A percentile compares a stretch with the other conserved stretches of the same genome.
Conservation (phyloP, 2,329 filamentous ascomycete species). For the Xylariales sp. region DNA sequence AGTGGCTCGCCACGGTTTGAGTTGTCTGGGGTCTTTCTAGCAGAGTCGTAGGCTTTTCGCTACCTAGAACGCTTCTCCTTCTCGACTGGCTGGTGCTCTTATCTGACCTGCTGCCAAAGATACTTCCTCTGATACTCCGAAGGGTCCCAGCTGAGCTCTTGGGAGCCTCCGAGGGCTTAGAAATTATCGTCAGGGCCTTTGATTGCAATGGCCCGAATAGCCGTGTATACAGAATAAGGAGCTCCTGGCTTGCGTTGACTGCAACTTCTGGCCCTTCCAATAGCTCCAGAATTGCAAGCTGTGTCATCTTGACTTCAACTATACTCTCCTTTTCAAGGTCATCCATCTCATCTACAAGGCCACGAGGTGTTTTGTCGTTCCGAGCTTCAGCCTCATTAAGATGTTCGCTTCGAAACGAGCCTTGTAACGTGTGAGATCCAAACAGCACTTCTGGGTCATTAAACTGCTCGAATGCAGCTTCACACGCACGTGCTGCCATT, state of each 20-base stretch:
- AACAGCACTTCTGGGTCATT: slow-evolving; percentile 77
- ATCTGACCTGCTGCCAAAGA: slow-evolving; percentile 75
- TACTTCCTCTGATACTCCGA: slow-evolving; percentile 77
- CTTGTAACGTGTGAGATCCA: slow-evolving; percentile 65
- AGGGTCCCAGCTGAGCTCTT: slow-evolving; percentile 78
- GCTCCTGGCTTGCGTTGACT: slow-evolving; percentile 87
- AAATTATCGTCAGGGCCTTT: slow-evolving; percentile 52
- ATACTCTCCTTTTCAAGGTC: slow-evolving; percentile 86
- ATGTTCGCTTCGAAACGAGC: slow-evolving; percentile 72
- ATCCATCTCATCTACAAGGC: slow-evolving; percentile 82
- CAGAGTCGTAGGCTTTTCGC: slow-evolving; percentile 48
- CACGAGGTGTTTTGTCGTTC: slow-evolving; percentile 53
- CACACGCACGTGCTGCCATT: slow-evolving; percentile 83
- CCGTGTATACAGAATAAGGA: slow-evolving; percentile 82
- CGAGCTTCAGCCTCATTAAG: slow-evolving; percentile 66
- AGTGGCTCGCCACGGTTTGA: slow-evolving; percentile 57
- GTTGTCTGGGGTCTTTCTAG: slow-evolving; percentile 57
- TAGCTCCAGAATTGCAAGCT: slow-evolving; percentile 84
- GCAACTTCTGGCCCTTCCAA: slow-evolving; percentile 85
- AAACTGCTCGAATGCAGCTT: slow-evolving; percentile 92
- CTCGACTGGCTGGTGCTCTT: slow-evolving; percentile 50
- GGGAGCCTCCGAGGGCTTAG: slow-evolving; percentile 63
- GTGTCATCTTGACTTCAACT: slow-evolving; percentile 96
- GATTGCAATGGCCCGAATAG: slow-evolving; percentile 74
- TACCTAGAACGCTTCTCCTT: slow-evolving; percentile 54